Evolutionary conservation across 306 rosid genomes (phyloP).

Genomic region (Purshia tridentata): DNA sequence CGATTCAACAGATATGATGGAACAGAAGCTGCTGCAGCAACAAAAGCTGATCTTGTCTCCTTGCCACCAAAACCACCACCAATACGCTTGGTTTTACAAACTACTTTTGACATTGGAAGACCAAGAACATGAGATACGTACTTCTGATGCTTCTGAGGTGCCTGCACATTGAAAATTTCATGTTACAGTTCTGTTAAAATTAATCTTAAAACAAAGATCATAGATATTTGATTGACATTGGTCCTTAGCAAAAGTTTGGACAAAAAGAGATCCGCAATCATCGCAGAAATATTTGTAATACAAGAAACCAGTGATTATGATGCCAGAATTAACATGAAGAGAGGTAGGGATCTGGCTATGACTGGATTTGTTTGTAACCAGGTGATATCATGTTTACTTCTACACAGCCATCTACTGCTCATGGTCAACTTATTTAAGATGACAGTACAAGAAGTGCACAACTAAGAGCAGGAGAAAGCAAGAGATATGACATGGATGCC

Average conservation of each 20-base stretch:
- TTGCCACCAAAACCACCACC: conserved; percentile 99
- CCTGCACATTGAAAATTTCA: conserved; percentile 48
- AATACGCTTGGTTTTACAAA: conserved; percentile 91
- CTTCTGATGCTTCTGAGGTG: conserved; percentile 96
- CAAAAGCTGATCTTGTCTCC: conserved; percentile 85
- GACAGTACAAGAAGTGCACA: no score
- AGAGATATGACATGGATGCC: no score
- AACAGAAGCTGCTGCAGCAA: conserved; percentile 86
- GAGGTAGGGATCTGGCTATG: background rate
- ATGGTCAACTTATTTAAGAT: no score
- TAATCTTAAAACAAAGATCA: conserved; percentile 5
- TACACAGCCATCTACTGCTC: no score
- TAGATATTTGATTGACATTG: background rate
- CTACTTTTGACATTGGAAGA: conserved; percentile 90
- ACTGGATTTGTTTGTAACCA: no score
- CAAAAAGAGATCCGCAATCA: background rate
- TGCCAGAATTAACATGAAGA: background rate
- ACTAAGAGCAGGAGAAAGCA: no score
- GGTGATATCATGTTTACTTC: no score
- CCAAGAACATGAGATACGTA: conserved; percentile 83
- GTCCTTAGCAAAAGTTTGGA: background rate
- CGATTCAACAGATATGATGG: conserved; percentile 82
- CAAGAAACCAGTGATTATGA: background rate
- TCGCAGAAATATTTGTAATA: background rate
- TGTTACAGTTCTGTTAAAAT: background rate